Percentiles rank a stretch among this genome's conserved stretches.
Evolutionary conservation across 2,329 filamentous ascomycete species (phyloP).

Genomic region (Xylaria multiplex): DNA sequence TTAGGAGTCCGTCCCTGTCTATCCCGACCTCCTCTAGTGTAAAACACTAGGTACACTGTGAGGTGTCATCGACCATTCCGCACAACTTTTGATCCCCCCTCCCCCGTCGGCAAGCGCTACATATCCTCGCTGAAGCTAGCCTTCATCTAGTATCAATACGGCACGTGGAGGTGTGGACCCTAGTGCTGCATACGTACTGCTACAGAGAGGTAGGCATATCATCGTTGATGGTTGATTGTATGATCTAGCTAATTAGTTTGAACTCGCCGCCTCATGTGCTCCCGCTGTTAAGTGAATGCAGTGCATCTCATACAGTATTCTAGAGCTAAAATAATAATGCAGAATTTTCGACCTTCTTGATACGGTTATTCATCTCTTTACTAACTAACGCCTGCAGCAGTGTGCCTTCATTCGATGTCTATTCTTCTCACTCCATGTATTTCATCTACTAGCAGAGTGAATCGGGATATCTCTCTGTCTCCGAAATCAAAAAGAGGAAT

Average conservation of each 20-base stretch:
- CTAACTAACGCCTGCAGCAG: not conserved
- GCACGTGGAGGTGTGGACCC: slow-evolving; percentile 26
- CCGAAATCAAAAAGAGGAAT: slow-evolving; percentile 8
- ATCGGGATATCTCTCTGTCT: not conserved
- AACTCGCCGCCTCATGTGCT: not conserved
- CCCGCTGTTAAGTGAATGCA: not conserved
- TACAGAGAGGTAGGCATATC: too few species aligned
- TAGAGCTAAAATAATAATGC: not conserved
- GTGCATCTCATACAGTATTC: not conserved
- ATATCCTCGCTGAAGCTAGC: slow-evolving; percentile 17
- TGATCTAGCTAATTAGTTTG: not conserved
- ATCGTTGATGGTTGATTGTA: not conserved
- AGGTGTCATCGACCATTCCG: slow-evolving; percentile 17
- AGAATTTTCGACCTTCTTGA: not conserved
- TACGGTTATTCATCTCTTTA: not conserved
- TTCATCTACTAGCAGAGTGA: not conserved
- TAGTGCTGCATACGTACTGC: not conserved
- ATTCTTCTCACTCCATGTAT: not conserved
- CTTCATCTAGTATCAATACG: slow-evolving; percentile 20
- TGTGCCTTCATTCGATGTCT: not conserved
- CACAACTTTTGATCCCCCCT: slow-evolving; percentile 25
- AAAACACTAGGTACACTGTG: not conserved
- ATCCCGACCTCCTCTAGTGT: not conserved
- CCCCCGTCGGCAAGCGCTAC: slow-evolving; percentile 17
- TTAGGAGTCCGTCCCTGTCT: slow-evolving; percentile 1